Conservation (phyloP, 768 basidiomycete species). For the Cantharellus cinnabarinus region DNA sequence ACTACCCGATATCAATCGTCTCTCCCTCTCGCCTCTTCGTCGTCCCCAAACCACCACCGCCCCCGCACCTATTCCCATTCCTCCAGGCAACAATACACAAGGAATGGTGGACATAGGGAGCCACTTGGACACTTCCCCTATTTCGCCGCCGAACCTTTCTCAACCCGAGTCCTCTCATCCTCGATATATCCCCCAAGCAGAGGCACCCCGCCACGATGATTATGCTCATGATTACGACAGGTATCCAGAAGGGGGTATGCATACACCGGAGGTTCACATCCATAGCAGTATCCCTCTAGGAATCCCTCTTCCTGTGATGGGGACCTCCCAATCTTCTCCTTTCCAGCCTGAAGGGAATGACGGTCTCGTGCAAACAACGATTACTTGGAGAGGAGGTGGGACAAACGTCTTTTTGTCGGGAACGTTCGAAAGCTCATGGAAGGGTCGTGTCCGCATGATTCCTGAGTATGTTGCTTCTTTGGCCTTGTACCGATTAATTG, state of each 20-base stretch:
- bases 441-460: constrained; percentile 10
- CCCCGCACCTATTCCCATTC: constrained; percentile 2
- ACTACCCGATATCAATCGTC: constrained; percentile 6
- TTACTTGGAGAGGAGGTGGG: constrained; percentile 18
- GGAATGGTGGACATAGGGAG: neutral
- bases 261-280: neutral
- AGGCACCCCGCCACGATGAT: constrained; percentile 1
- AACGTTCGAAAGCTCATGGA: constrained; percentile 12
- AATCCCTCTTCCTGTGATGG: constrained; percentile 1
- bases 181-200: neutral
- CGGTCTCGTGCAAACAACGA: constrained; percentile 15
- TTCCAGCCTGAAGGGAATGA: constrained; percentile 4
- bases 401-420: constrained; percentile 17
- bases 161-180: neutral
- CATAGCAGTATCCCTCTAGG: neutral
- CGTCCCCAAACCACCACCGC: neutral
- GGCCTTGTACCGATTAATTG: neutral
- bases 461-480: constrained; percentile 6
- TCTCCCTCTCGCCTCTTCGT: neutral
- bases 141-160: neutral
- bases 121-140: neutral
- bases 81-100: neutral
- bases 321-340: neutral
- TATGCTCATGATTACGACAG: neutral
- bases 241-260: neutral